Conservation (phyloP, 129 eudicot species). For the Chrysanthemum lavandulifolium region DNA sequence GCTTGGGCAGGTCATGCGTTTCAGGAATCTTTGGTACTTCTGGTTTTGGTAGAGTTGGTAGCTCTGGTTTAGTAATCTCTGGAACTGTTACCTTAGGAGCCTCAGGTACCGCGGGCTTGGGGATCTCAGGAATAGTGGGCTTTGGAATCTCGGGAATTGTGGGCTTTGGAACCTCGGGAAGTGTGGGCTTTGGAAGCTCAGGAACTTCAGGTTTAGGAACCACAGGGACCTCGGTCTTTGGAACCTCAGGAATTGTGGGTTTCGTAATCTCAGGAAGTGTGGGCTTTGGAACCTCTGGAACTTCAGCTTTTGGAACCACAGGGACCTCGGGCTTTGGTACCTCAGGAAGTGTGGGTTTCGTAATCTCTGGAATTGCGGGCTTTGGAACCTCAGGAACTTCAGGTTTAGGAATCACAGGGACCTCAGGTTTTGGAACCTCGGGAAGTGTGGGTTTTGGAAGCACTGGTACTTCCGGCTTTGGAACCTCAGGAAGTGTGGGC, state of each 20-base stretch:
- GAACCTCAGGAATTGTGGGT: not conserved
- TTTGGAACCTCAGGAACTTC: slow-evolving; percentile 6
- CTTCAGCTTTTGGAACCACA: not conserved
- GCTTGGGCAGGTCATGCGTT: not conserved
- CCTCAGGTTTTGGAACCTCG: slow-evolving; percentile 6
- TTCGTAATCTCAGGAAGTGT: too few relatives aligned
- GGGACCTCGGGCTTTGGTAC: slow-evolving; percentile 20
- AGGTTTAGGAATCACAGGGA: slow-evolving; percentile 3
- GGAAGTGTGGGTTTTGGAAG: slow-evolving; percentile 14
- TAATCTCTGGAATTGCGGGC: slow-evolving; percentile 19
- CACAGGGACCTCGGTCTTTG: slow-evolving; percentile 10
- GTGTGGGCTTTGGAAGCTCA: slow-evolving; percentile 16
- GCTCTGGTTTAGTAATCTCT: slow-evolving; percentile 23
- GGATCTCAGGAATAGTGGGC: slow-evolving; percentile 15
- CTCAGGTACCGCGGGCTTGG: not conserved
- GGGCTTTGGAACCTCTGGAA: too few relatives aligned
- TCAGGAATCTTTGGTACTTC: slow-evolving; percentile 28
- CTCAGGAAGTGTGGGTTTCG: slow-evolving; percentile 18
- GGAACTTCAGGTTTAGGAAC: slow-evolving; percentile 30
- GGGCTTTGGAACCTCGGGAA: slow-evolving; percentile 19
- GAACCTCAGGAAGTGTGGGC: slow-evolving; percentile 1
- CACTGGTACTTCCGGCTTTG: slow-evolving; percentile 7
- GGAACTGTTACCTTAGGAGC: not conserved
- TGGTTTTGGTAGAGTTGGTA: slow-evolving; percentile 30
- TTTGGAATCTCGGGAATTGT: slow-evolving; percentile 27